Base-by-base conservation (phyloP, 164 flowering plant genomes). In the Litsea cubeba region DNA sequence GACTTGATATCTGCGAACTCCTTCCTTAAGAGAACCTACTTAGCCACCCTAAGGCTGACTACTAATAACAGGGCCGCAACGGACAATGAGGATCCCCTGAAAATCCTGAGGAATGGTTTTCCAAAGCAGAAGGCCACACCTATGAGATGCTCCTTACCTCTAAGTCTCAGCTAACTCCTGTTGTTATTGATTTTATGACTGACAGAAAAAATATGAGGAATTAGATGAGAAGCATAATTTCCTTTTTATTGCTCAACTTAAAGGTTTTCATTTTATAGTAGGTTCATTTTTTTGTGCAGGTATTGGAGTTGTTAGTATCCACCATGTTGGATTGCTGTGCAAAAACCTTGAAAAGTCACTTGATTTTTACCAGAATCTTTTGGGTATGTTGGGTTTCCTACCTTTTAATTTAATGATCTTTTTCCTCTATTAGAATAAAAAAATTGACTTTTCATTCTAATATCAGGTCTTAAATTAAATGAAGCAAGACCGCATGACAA, bases 401-500 rank as follows among this genome's bases (percentile, higher is more conserved):
- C 26, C 28, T 20, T 60, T 17, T 28, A 66, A 23, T 67, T 20
- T 46, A 49, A 26, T 26, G 50, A 50, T 17, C 14, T 63, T 50
- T 70, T 54, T 32, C 40, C 8, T 54, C 6, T 28, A 2, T 15
- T 25, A 54, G 65, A 10, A 12, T 40, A 22, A 8, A 7, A 7
- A n/a, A 2, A 50, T 58, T 46, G 28, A 58, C 40, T 12, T 76
- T 68, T 71, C 24, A 6, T 62, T 28, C 60, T 71, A 28, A 74
- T 28, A 71, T 22, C 72, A 80, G 84, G 81, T 50, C 79, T 90
- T 57, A 70, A 87, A 74, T 89, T 91, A 84, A 95, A 93, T 79
- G 98, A 93, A 81, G 98, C 97, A 71, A 88, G 98, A 73, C 99
- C 99, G n/a, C 77, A 91, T 79, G 94, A 89, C 49, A 93, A 96